Conservation (phyloP, 805 yeast genomes). For the Blastobotrys parvus region DNA sequence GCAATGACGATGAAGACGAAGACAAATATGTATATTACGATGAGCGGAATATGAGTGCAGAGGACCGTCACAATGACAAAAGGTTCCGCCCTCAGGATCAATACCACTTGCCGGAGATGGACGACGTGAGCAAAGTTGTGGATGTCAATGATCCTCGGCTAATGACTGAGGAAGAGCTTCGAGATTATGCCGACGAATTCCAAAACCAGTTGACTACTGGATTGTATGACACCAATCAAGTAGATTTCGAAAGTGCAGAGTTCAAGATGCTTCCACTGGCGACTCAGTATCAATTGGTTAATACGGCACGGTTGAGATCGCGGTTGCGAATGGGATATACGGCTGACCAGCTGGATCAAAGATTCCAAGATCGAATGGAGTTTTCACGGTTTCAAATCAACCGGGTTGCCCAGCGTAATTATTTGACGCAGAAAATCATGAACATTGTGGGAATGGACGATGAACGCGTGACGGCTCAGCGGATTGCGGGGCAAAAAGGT, state of each 20-base stretch:
- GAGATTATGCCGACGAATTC: conserved; percentile 47
- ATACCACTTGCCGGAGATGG: conserved; percentile 71
- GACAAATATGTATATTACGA: conserved; percentile 28
- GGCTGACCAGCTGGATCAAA: conserved; percentile 72
- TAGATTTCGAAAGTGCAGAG: conserved; percentile 78
- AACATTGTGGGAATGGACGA: conserved; percentile 70
- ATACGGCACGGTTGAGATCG: conserved; percentile 74
- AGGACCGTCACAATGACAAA: background rate
- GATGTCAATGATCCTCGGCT: conserved; percentile 60
- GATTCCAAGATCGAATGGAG: conserved; percentile 81
- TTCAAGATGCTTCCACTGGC: conserved; percentile 71
- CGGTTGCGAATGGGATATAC: conserved; percentile 92
- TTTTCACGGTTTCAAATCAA: conserved; percentile 89
- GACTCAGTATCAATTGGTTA: conserved; percentile 80
- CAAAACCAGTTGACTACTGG: conserved; percentile 44
- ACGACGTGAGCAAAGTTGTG: conserved; percentile 37
- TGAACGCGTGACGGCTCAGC: conserved; percentile 34
- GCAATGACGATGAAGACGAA: conserved; percentile 1
- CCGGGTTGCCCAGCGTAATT: conserved; percentile 87
- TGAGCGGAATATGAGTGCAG: conserved; percentile 27
- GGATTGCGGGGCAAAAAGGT: conserved; percentile 74
- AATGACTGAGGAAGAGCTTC: conserved; percentile 63
- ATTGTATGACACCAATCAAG: conserved; percentile 33
- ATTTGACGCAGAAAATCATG: conserved; percentile 80
- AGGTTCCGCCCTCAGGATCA: conserved; percentile 60